Conservation (phyloP, 2,329 filamentous ascomycete species). For the Aspergillus tubingensis region DNA sequence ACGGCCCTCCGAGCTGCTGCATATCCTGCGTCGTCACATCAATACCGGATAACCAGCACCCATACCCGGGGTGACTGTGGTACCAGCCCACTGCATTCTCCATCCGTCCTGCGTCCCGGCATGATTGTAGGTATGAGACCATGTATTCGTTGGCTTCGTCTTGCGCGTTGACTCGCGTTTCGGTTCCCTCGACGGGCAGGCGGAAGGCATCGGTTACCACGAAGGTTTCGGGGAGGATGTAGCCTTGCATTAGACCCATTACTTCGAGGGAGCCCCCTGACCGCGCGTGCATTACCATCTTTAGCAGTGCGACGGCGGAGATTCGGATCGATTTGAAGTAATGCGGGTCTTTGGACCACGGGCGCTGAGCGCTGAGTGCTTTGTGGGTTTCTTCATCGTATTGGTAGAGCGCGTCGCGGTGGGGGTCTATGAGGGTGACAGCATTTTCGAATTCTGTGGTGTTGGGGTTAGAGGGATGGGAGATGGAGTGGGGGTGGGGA, state of each 20-base stretch:
- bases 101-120: conserved; percentile 72
- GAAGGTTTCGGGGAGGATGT: conserved; percentile 78
- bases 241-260: conserved; percentile 98
- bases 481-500: conserved; percentile 1
- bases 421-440: conserved; percentile 77
- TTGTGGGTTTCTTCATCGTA: conserved; percentile 73
- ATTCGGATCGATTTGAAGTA: conserved; percentile 95
- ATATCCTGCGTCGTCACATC: conserved; percentile 85
- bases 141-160: conserved; percentile 97
- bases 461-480: conserved; percentile 7
- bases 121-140: conserved; percentile 76
- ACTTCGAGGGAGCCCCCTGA: conserved; percentile 89
- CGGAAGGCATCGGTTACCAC: conserved; percentile 93
- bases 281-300: conserved; percentile 99
- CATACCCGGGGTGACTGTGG: conserved; percentile 95
- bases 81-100: conserved; percentile 99
- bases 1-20: conserved; percentile 90
- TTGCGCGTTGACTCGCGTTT: conserved; percentile 95
- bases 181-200: conserved; percentile 94
- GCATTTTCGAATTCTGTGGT: conserved; percentile 81
- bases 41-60: conserved; percentile 96
- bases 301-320: conserved; percentile 88
- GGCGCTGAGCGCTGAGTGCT: conserved; percentile 62
- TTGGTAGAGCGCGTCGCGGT: conserved; percentile 86
- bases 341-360: conserved; percentile 77